Percentiles rank a stretch among this genome's conserved stretches.
Conservation (phyloP, 2,329 filamentous ascomycete species). For the Ustilaginoidea virens region DNA sequence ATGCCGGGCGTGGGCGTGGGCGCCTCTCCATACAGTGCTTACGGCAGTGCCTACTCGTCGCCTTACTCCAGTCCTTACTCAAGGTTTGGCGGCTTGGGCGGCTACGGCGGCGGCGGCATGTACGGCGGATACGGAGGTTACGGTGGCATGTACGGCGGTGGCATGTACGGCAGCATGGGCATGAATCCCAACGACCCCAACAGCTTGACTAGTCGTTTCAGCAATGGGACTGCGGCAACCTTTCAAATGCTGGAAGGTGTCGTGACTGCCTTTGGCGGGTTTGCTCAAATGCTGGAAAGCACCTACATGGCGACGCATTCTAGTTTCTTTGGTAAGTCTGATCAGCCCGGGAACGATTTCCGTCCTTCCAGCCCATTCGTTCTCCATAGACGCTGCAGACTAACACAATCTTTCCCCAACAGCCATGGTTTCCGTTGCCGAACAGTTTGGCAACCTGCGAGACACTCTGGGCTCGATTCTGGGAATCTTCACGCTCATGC, state of each 20-base stretch:
- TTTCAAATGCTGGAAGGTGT: constrained; percentile 98
- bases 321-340: constrained; percentile 76
- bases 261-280: constrained; percentile 90
- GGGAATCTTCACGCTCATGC: constrained; percentile 88
- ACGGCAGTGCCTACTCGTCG: constrained; percentile 21
- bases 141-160: constrained; percentile 27
- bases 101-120: constrained; percentile 21
- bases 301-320: constrained; percentile 99
- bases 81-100: constrained; percentile 28
- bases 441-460: constrained; percentile 87
- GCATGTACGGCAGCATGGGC: constrained; percentile 18
- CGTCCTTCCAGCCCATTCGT: neutral
- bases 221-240: constrained; percentile 85
- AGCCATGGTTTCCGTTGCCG: constrained; percentile 97
- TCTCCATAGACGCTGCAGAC: neutral
- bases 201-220: constrained; percentile 89
- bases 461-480: constrained; percentile 87
- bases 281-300: constrained; percentile 98
- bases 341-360: neutral
- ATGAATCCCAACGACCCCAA: constrained; percentile 65
- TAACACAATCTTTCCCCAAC: constrained; percentile 5
- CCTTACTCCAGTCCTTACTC: constrained; percentile 27
- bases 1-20: constrained; percentile 25
- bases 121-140: constrained; percentile 30
- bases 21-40: constrained; percentile 32